A percentile compares a stretch with the other conserved stretches of the same genome.
Conservation (phyloP, 169 alveolate species). For the Plasmodium coatneyi region DNA sequence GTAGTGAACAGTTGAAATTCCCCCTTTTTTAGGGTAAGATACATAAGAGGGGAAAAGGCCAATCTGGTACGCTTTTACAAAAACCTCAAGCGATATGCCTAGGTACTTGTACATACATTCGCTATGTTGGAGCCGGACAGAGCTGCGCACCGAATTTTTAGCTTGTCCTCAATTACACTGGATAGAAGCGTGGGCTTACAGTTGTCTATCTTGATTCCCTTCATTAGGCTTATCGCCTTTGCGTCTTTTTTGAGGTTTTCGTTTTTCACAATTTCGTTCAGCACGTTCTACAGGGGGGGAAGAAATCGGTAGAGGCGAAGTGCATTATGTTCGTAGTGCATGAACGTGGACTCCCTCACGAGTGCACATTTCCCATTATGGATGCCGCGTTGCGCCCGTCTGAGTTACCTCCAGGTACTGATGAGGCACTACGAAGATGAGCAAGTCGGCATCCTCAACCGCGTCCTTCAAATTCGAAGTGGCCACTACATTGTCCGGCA, state of each 20-base stretch:
- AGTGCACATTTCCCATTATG: background rate
- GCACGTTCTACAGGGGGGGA: conserved; percentile 37
- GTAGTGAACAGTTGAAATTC: background rate
- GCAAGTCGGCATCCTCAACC: conserved; percentile 88
- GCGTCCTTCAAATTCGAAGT: conserved; percentile 89
- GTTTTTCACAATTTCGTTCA: conserved; percentile 74
- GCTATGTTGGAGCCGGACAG: conserved; percentile 93
- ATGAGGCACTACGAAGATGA: conserved; percentile 92
- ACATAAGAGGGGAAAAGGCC: background rate
- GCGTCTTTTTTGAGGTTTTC: conserved; percentile 80
- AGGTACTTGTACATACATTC: conserved; percentile 38
- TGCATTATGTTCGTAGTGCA: background rate
- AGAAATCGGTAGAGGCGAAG: background rate
- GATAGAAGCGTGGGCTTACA: conserved; percentile 84
- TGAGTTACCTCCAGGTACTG: conserved; percentile 86
- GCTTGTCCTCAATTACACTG: conserved; percentile 79
- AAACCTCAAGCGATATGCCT: background rate
- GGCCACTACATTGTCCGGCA: conserved; percentile 91
- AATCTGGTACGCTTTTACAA: background rate
- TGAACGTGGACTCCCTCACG: background rate
- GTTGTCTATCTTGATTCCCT: conserved; percentile 86
- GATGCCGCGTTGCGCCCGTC: background rate
- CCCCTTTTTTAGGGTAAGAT: background rate
- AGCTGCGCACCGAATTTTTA: conserved; percentile 86
- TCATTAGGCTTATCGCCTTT: conserved; percentile 86